Base-by-base conservation (phyloP, 208 protist genomes). In the Wallacemonas sp. region DNA sequence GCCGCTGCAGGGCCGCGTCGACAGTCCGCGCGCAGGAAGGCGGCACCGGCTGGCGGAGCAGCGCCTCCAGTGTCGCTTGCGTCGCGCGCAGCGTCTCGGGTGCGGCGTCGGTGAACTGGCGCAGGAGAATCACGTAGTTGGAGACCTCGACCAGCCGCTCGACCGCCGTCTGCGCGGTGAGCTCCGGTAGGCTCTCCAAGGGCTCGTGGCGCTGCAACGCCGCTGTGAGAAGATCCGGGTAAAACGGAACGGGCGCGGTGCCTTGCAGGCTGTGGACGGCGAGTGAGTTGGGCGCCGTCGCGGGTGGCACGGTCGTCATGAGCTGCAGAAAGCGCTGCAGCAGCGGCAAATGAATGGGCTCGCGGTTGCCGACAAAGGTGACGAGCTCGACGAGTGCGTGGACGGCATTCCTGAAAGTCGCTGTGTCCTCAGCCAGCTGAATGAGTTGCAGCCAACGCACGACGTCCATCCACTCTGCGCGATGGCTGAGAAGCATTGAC, bases 311-410 rank as follows among this genome's bases (percentile, higher is more conserved):
- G 39, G 63, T 33, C 58, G 72, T 56, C 62, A 78, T 79, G 11
- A 88, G 66, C 21, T 49, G n/a, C 27, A 96, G 72, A 67, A 96
- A 94, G 1, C 63, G 68, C 39, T 70, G 24, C 29, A 96, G 67
- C 16, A 96, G 68, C 2, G 69, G 71, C 39, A 83, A 73, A 56
- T 94, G 91, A 64, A 96, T 89, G 36, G 91, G 91, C 57, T 94
- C 87, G 14, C 84, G 77, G 70, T 96, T 96, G 23, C 76, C 88
- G 29, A 88, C 64, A 67, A 94, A 94, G 19, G 91, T 96, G 14
- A 75, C 82, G 9, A 96, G 74, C 56, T 89, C 80, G 12, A 93
- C 74, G 36, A 96, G 48, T 16, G 80, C 78, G 57, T 91, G 78
- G 16, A 94, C 78, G 19, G 65, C 80, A 23, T 87, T 72, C 1